Conservation (phyloP, 2,329 filamentous ascomycete species). For the Kalmusia sp. region DNA sequence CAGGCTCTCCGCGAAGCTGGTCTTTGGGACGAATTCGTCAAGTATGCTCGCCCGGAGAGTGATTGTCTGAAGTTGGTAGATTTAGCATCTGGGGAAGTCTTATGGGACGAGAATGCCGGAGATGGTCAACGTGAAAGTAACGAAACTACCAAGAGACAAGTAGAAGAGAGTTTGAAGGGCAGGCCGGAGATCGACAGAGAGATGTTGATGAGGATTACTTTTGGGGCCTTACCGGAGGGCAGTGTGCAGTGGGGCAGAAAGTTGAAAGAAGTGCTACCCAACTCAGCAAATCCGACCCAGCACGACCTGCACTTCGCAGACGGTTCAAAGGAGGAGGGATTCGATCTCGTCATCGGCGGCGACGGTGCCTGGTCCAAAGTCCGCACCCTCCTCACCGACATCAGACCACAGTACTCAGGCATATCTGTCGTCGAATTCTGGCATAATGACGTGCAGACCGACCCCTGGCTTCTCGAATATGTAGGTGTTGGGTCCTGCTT, state of each 20-base stretch:
- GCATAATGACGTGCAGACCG: constrained; percentile 53
- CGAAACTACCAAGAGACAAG: constrained; percentile 45
- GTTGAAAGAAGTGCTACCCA: constrained; percentile 46
- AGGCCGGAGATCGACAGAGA: constrained; percentile 60
- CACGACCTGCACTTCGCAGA: constrained; percentile 42
- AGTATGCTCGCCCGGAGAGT: constrained; percentile 60
- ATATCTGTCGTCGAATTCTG: constrained; percentile 54
- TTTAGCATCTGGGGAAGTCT: constrained; percentile 35
- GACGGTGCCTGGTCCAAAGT: constrained; percentile 57
- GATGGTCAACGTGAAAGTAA: constrained; percentile 49
- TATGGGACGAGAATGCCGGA: constrained; percentile 35
- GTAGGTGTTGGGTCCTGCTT: constrained; percentile 52
- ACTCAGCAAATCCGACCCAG: constrained; percentile 7
- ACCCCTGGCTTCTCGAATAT: constrained; percentile 50
- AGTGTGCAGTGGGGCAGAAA: constrained; percentile 39
- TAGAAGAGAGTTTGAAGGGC: constrained; percentile 34
- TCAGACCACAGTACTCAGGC: constrained; percentile 56
- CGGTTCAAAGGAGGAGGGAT: constrained; percentile 38
- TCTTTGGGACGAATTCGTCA: constrained; percentile 59
- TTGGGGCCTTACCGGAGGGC: constrained; percentile 54
- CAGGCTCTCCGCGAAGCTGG: constrained; percentile 59
- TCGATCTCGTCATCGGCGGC: constrained; percentile 56
- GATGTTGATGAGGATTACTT: constrained; percentile 40
- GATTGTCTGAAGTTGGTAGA: constrained; percentile 59
- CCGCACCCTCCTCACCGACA: constrained; percentile 32